A percentile compares a stretch with the other conserved stretches of the same genome.
phyloP scores from a whole-genome alignment of 768 basidiomycete species.

The Boletus edulis region DNA sequence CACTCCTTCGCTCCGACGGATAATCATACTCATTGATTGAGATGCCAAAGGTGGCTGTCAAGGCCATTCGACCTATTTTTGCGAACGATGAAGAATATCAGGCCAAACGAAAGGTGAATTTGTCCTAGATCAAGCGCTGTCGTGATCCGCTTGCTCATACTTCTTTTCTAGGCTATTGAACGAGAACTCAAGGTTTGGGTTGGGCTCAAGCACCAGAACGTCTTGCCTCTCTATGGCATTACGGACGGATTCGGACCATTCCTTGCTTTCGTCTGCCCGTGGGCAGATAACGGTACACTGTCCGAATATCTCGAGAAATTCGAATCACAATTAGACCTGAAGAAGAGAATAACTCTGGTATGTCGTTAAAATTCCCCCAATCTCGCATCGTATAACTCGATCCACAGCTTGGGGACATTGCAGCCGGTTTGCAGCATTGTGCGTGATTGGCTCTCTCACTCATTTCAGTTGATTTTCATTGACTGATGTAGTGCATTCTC shows the following conservation, averaged over 20 bases:
- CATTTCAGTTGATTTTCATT: background rate
- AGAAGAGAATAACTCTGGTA: slow-evolving; percentile 19
- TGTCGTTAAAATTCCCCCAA: background rate
- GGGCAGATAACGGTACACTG: slow-evolving; percentile 32
- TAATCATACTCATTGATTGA: background rate
- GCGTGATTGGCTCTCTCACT: background rate
- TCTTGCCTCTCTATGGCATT: slow-evolving; percentile 31
- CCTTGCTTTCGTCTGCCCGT: slow-evolving; percentile 33
- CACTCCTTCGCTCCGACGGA: background rate
- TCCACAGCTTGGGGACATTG: slow-evolving; percentile 24
- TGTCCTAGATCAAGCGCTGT: background rate
- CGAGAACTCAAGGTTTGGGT: slow-evolving; percentile 33
- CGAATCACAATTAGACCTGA: slow-evolving; percentile 7
- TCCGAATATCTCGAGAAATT: slow-evolving; percentile 28
- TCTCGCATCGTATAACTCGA: background rate
- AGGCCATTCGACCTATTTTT: slow-evolving; percentile 16
- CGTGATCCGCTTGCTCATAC: slow-evolving; percentile 5
- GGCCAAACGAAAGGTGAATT: slow-evolving; percentile 17
- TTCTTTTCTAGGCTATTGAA: slow-evolving; percentile 17
- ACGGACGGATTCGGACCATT: slow-evolving; percentile 26
- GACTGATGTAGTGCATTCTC: slow-evolving; percentile 17
- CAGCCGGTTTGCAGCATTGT: slow-evolving; percentile 25
- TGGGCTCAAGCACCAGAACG: slow-evolving; percentile 27
- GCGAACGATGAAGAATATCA: background rate
- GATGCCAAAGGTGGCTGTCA: slow-evolving; percentile 25